Base-by-base conservation (phyloP, 768 basidiomycete genomes). In the Rhodotorula sphaerocarpa region DNA sequence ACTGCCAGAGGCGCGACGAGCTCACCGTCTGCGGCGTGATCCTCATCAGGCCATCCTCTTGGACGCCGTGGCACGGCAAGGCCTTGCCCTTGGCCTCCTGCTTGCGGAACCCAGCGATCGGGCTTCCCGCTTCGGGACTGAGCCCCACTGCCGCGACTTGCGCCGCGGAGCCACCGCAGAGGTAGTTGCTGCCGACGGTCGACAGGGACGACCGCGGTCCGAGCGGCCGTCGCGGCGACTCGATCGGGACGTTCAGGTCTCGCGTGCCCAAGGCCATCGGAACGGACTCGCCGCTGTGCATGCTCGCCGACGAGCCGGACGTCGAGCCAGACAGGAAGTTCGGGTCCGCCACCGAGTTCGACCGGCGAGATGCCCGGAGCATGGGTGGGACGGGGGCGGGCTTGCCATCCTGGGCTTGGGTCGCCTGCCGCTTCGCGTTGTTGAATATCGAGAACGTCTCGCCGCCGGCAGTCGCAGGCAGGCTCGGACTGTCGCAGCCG, bases 1-100 rank as follows among this genome's bases (percentile, higher is more conserved):
- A 21, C 42, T 43, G 48, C n/a, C n/a, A n/a, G n/a, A n/a, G n/a
- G n/a, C n/a, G n/a, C 34, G 56, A 63, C 2, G 47, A 14, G 80
- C 83, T 73, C 71, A 95, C 90, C 65, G 91, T 96, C 66, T 82
- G 75, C 34, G 80, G 76, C 43, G 80, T 85, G 64, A 99, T 87
- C 70, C 95, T 82, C 84, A 96, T 93, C 55, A 99, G 75, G 5
- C 95, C 93, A 72, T 99, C 95, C 72, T 96, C 92, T 48, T 85
- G 84, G 51, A 95, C 92, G 54, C 86, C 83, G 73, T 90, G 86
- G 76, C 95, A 99, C 36, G 92, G 92, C 63, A 99, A 75, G 69
- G 92, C 83, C 77, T 97, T 99, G 43, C 93, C 93, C 63, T 84
- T 80, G 43, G 87, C 83, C 75, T 99, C 95, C 71, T 90, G 90